These are phyloP conservation scores for Lasiosphaeria hispida DNA, from an alignment of 495 filamentous ascomycete genomes.

Conservation along the genomic window DNA sequence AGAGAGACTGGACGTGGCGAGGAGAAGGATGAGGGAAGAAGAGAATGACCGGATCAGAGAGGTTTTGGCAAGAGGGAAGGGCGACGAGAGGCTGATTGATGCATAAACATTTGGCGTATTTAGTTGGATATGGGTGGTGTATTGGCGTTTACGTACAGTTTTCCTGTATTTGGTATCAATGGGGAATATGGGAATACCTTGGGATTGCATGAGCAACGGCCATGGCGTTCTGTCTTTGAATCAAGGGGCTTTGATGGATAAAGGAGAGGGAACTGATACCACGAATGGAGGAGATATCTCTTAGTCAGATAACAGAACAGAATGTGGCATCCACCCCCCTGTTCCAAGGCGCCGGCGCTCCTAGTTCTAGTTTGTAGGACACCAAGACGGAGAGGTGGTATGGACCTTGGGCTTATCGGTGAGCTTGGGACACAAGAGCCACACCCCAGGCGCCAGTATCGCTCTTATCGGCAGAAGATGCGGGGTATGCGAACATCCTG, in stretches of 20 bases:
- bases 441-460: background rate
- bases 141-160: background rate
- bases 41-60: slow-evolving; percentile 56
- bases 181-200: no score
- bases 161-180: no score
- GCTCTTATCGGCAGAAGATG: slow-evolving; percentile 17
- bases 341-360: no score
- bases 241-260: no score
- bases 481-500: slow-evolving; percentile 12
- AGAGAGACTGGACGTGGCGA: slow-evolving; percentile 59
- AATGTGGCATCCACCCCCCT: no score
- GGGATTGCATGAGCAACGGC: no score
- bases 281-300: background rate
- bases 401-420: background rate
- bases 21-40: slow-evolving; percentile 52
- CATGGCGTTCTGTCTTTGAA: no score
- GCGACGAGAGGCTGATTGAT: slow-evolving; percentile 25
- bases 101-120: slow-evolving; percentile 9
- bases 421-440: background rate
- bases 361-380: no score
- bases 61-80: slow-evolving; percentile 45
- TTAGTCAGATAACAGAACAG: background rate
- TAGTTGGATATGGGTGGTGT: background rate
- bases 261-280: no score
- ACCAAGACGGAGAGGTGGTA: no score